Evolutionary conservation across 169 alveolate genomes (phyloP).

Genomic region (Miamiensis avidus): DNA sequence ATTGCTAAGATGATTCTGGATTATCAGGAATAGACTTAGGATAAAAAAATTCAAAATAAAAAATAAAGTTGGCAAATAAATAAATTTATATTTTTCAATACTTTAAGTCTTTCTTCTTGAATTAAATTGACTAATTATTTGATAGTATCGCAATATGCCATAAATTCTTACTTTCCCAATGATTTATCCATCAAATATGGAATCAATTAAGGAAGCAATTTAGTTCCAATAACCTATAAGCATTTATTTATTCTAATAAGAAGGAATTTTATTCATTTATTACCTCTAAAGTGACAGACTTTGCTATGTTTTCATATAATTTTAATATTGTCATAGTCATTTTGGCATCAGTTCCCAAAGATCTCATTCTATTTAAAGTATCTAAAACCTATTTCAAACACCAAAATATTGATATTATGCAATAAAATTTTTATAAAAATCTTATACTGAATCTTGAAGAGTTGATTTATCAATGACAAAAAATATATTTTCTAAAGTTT

Average conservation of each 20-base stretch:
- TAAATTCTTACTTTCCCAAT: background rate
- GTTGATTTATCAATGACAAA: background rate
- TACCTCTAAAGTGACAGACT: background rate
- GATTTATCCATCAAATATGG: background rate
- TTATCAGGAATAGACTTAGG: background rate
- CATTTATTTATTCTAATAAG: too few relatives aligned
- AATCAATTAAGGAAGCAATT: background rate
- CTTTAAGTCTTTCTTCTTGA: background rate
- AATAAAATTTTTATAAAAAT: too few relatives aligned
- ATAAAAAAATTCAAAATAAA: too few relatives aligned
- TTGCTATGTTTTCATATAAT: background rate
- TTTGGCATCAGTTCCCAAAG: background rate
- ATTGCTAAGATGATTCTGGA: background rate
- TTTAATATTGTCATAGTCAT: background rate
- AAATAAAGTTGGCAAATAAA: too few relatives aligned
- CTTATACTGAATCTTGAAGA: background rate
- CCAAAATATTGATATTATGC: too few relatives aligned
- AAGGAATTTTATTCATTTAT: too few relatives aligned
- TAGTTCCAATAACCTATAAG: background rate
- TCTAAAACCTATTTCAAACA: background rate
- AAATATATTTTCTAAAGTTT: background rate
- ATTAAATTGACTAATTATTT: background rate
- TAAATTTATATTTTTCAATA: too few relatives aligned
- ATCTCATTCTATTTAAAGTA: background rate
- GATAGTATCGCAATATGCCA: background rate